Base-by-base conservation (phyloP, 768 basidiomycete species). In the Rhodotorula taiwanensis region DNA sequence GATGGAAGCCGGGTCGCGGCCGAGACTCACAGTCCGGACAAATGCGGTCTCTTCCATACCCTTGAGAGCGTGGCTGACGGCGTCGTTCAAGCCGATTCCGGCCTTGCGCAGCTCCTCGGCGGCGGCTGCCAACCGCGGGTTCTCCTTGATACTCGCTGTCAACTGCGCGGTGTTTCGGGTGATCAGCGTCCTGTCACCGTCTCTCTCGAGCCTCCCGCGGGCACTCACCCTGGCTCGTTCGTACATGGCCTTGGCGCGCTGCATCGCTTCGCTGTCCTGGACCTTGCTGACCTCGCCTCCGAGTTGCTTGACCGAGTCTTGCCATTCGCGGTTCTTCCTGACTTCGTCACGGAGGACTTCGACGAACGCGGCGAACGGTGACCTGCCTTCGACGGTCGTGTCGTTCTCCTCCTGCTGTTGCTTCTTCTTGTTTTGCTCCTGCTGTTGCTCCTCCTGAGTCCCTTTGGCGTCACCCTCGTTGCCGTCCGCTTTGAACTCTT, bases 271-370 rank as follows among this genome's bases (percentile, higher is more conserved):
- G 57, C 89, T 91, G 75, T 97, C 95, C 79, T 97, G 93, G 52
- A 97, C 77, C 78, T 95, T 95, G 78, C 90, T 89, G 42, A 95
- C 94, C 76, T 98, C 92, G 66, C 95, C 95, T 77, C 94, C 90
- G 23, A 99, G 81, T 77, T 95, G 90, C 79, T 92, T 93, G 52
- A 97, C 87, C 77, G 94, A 94, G 39, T 98, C 93, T 78, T 94
- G 90, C 53, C 95, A 80, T 75, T 94, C 93, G 67, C 91, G 79
- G 74, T 89, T 94, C 81, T 97, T 98, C 75, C 83, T 81, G 49
- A 99, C 78, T 78, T 99, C 95, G 56, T 95, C 92, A 70, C 82
- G 84, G 49, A 99, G 79, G 25, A 93, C 91, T 39, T 98, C 88
- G 13, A 97, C 91, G 70, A 99, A 99, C 4, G 91, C 91, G 76